Base-by-base conservation (phyloP, 805 yeast species). In the Wickerhamiella sorbophila region DNA sequence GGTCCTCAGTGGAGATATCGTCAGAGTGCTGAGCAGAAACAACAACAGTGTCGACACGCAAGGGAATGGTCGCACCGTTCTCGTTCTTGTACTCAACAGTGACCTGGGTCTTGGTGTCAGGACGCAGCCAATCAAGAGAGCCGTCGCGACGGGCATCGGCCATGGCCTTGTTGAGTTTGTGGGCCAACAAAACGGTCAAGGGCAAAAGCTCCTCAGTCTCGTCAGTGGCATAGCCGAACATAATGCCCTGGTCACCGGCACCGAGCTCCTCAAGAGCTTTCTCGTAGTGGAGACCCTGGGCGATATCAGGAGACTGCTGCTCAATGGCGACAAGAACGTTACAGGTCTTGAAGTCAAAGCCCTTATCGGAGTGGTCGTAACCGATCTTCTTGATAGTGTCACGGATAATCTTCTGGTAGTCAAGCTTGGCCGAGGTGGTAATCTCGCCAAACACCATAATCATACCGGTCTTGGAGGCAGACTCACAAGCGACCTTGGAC, bases 171-270 rank as follows among this genome's bases (percentile, higher is more conserved):
- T 91, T 91, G 65, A 91, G 78, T 71, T 85, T 84, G 75, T 91
- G 98, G 47, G 97, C 79, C 62, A 91, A 76, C 56, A 91, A 68
- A 51, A 91, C 76, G 56, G 98, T 91, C 70, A 91, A 77, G 58
- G 98, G 98, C 58, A 91, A 73, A 65, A 82, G 79, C 74, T 91
- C 97, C 63, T 88, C 94, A 57, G 98, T 87, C 74, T 91, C 98
- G 61, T 91, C 95, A 50, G 97, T 79, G 57, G 98, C 98, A 68
- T 91, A 91, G 69, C 98, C 98, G 64, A 91, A 91, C 98, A 91
- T 91, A 66, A 91, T 91, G 80, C 98, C 98, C 71, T 91, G 98
- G 72, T 91, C 98, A 79, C 98, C 98, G 52, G 98, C 98, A 67
- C 98, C 98, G 61, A 91, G 77, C 47, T 91, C 93, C 74, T 91